Percentiles rank a stretch among this genome's conserved stretches.
Evolutionary conservation across 179 eudicot species (phyloP).

Genomic region (Camellia oleifera): DNA sequence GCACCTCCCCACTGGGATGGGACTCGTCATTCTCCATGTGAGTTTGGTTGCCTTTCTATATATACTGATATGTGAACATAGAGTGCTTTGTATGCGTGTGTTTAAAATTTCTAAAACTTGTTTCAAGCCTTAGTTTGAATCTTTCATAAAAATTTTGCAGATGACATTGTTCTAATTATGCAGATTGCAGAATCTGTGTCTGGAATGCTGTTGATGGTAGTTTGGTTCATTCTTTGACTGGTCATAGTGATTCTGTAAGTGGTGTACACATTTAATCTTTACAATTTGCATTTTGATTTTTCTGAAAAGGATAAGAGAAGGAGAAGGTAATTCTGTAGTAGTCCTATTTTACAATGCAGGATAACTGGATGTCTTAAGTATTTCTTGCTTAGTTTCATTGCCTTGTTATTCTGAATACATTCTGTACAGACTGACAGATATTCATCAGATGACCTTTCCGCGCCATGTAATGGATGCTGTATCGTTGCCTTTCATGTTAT

Average conservation of each 20-base stretch:
- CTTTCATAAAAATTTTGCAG: neutral
- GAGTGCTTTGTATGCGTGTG: neutral
- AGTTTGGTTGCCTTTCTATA: neutral
- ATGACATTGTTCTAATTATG: slow-evolving; percentile 23
- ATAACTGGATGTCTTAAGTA: slow-evolving; percentile 4
- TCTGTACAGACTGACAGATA: too few relatives aligned
- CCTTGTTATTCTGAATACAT: neutral
- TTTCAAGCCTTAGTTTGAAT: neutral
- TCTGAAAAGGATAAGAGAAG: neutral
- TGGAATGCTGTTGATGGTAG: slow-evolving; percentile 99
- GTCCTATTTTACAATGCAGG: neutral
- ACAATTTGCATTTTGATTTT: neutral
- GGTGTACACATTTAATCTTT: neutral
- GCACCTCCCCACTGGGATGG: too few relatives aligned
- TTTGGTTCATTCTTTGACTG: slow-evolving; percentile 96
- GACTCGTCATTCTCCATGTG: neutral
- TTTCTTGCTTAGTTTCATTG: neutral
- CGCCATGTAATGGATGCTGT: neutral
- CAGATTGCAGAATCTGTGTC: slow-evolving; percentile 99
- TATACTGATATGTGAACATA: neutral
- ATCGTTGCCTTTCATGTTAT: neutral
- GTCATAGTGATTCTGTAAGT: slow-evolving; percentile 97
- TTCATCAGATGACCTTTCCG: neutral
- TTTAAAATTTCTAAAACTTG: neutral
- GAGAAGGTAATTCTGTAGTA: too few relatives aligned